These are phyloP conservation scores for Mortierella sp. DNA, from an alignment of 371 early-diverging fungal species.

Conservation along the genomic window DNA sequence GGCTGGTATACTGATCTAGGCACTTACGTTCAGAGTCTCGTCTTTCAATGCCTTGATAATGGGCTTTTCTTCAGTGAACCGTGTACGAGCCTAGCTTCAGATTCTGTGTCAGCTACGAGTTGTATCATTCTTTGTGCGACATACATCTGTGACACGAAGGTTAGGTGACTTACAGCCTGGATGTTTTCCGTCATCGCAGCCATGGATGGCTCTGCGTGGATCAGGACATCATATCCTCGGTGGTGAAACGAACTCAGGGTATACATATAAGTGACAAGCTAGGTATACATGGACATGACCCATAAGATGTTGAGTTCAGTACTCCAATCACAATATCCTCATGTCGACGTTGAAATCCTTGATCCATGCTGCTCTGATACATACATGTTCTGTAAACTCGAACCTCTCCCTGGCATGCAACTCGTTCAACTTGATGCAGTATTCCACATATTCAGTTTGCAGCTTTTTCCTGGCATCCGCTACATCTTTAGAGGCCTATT, in stretches of 20 bases:
- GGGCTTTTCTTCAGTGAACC: slow-evolving; percentile 46
- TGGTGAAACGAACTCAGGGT: slow-evolving; percentile 52
- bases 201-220: slow-evolving; percentile 46
- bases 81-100: slow-evolving; percentile 29
- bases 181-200: slow-evolving; percentile 42
- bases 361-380: slow-evolving; percentile 5
- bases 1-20: not conserved
- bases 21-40: slow-evolving; percentile 46
- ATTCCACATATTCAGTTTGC: slow-evolving; percentile 73
- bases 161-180: slow-evolving; percentile 26
- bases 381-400: slow-evolving; percentile 81
- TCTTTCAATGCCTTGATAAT: slow-evolving; percentile 45
- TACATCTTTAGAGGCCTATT: slow-evolving; percentile 67
- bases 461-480: slow-evolving; percentile 68
- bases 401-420: slow-evolving; percentile 74
- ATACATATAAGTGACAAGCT: slow-evolving; percentile 55
- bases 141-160: too few species aligned
- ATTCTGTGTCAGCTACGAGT: not conserved
- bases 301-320: too few species aligned
- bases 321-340: too few species aligned
- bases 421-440: slow-evolving; percentile 73
- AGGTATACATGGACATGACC: not conserved
- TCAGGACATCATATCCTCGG: slow-evolving; percentile 44
- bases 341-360: too few species aligned
- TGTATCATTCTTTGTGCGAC: too few species aligned